phyloP scores from a whole-genome alignment of 305 asterid genomes.

The Solanum hybrid region DNA sequence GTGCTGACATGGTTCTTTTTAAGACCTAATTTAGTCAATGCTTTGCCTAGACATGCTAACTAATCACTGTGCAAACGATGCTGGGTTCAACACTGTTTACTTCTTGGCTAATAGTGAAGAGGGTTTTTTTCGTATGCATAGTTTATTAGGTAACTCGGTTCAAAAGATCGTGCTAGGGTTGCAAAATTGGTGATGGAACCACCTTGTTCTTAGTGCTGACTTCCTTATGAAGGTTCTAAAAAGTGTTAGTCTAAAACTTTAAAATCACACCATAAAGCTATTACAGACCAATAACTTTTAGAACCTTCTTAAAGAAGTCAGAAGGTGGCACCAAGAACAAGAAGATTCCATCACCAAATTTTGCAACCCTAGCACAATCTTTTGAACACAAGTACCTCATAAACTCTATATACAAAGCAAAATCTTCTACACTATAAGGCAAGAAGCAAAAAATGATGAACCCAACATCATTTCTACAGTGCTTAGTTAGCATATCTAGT shows the following conservation, averaged over 20 bases:
- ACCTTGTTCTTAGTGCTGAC: conserved; percentile 35
- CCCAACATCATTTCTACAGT: conserved; percentile 69
- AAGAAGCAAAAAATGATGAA: conserved; percentile 64
- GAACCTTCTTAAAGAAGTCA: conserved; percentile 53
- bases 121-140: conserved; percentile 79
- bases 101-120: conserved; percentile 24
- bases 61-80: conserved; percentile 65
- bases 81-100: too few relatives aligned
- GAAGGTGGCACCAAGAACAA: conserved; percentile 91
- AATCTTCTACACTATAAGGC: conserved; percentile 85
- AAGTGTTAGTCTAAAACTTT: conserved; percentile 64
- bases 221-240: conserved; percentile 58
- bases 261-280: neutral
- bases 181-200: conserved; percentile 39
- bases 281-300: conserved; percentile 35
- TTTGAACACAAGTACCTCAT: conserved; percentile 62
- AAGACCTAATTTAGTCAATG: conserved; percentile 77
- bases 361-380: conserved; percentile 85
- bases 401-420: conserved; percentile 84
- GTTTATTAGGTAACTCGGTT: conserved; percentile 68
- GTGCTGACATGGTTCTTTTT: conserved; percentile 5
- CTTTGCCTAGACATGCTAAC: conserved; percentile 76
- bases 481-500: conserved; percentile 65
- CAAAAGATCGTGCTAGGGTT: conserved; percentile 78
- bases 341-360: conserved; percentile 78